phyloP scores from a whole-genome alignment of 345 rosid genomes.

The Salix exigua region DNA sequence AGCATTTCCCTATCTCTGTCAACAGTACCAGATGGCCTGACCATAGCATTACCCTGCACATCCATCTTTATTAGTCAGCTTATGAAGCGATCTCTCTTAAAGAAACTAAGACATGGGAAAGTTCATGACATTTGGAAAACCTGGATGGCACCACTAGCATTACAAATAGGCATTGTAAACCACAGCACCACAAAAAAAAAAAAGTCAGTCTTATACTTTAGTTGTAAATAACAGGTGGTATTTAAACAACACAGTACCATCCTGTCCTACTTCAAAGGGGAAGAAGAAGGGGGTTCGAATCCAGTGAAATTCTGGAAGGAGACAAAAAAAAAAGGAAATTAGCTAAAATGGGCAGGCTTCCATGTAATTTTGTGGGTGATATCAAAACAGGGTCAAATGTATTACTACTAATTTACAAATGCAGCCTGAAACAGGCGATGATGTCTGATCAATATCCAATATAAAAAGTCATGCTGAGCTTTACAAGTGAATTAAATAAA shows the following conservation, averaged over 20 bases:
- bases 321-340: background rate
- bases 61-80: conserved; percentile 51
- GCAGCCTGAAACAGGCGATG: background rate
- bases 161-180: background rate
- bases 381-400: background rate
- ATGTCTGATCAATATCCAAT: background rate
- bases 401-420: background rate
- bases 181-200: background rate
- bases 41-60: conserved; percentile 57
- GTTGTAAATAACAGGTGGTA: background rate
- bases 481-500: background rate
- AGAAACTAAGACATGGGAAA: conserved; percentile 15
- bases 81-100: conserved; percentile 17
- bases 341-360: background rate
- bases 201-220: background rate
- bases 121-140: background rate
- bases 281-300: background rate
- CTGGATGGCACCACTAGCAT: background rate
- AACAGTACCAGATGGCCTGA: conserved; percentile 56
- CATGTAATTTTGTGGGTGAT: background rate
- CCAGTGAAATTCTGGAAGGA: background rate
- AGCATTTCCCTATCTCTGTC: conserved; percentile 75
- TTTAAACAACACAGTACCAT: background rate
- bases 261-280: background rate
- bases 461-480: background rate